phyloP scores from a whole-genome alignment of 2,329 filamentous ascomycete species.

The Aspergillus floridensis region DNA sequence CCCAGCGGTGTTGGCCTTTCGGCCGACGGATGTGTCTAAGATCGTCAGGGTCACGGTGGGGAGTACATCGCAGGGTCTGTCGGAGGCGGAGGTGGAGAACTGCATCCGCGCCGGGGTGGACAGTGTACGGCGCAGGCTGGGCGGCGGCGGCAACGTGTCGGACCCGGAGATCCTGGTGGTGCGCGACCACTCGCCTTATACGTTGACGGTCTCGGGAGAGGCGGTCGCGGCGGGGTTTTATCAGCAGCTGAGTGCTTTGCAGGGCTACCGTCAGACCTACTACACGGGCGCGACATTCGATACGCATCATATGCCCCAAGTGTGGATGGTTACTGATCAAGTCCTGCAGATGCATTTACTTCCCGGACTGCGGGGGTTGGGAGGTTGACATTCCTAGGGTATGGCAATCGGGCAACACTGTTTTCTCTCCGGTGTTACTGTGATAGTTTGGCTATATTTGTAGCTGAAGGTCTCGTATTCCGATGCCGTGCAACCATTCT shows the following conservation, averaged over 20 bases:
- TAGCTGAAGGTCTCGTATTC: no score
- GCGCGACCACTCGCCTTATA: conserved; percentile 25
- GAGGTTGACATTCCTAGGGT: no score
- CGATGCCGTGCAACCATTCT: no score
- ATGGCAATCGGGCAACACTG: no score
- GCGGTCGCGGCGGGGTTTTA: conserved; percentile 36
- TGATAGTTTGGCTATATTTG: no score
- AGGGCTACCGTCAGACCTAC: conserved; percentile 37
- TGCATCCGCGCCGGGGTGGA: neutral
- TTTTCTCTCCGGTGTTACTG: no score
- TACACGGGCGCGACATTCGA: conserved; percentile 33
- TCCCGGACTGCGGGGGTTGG: neutral
- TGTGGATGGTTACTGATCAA: conserved; percentile 2
- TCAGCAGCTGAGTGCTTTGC: conserved; percentile 36
- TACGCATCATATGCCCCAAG: neutral
- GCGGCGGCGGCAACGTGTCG: neutral
- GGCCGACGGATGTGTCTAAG: neutral
- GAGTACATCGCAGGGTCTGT: neutral
- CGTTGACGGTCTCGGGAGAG: conserved; percentile 27
- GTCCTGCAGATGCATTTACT: neutral
- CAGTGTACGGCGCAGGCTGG: neutral
- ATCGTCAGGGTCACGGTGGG: conserved; percentile 7
- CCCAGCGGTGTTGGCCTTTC: conserved; percentile 11
- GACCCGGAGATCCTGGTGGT: conserved; percentile 14
- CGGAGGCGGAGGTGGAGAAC: conserved; percentile 5